These are phyloP conservation scores for Arthonia radiata DNA, from an alignment of 495 filamentous ascomycete species.

Conservation along the genomic window DNA sequence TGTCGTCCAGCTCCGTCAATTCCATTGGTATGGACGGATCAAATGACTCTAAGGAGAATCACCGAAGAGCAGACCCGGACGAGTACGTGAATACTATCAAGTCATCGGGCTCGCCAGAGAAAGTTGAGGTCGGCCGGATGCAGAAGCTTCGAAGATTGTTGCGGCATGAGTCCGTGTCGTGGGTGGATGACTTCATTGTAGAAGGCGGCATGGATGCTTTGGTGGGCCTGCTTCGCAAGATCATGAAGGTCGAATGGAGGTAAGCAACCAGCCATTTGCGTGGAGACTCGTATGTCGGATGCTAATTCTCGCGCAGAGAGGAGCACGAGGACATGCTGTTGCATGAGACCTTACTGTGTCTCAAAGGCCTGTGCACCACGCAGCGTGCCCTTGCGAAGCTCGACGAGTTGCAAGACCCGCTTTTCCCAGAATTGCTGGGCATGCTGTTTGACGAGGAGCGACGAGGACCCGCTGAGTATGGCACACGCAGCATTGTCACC, in stretches of 20 bases:
- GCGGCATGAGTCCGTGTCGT: constrained; percentile 80
- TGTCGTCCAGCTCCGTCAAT: constrained; percentile 20
- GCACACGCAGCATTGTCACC: constrained; percentile 68
- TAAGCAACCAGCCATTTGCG: constrained; percentile 27
- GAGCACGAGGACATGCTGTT: constrained; percentile 88
- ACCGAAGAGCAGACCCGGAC: constrained; percentile 25
- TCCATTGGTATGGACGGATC: not conserved
- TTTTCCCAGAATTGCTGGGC: constrained; percentile 68
- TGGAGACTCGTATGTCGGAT: not conserved
- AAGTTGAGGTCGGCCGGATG: constrained; percentile 73
- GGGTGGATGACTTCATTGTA: constrained; percentile 78
- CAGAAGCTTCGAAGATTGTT: constrained; percentile 81
- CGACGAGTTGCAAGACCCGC: constrained; percentile 44
- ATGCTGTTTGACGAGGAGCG: constrained; percentile 93
- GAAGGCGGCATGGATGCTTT: constrained; percentile 85
- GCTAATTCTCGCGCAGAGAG: constrained; percentile 29
- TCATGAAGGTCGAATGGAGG: constrained; percentile 92
- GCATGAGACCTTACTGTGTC: constrained; percentile 75
- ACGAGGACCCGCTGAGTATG: constrained; percentile 91
- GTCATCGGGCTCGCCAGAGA: constrained; percentile 51
- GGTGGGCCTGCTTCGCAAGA: constrained; percentile 60
- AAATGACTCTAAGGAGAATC: constrained; percentile 1
- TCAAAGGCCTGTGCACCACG: constrained; percentile 88
- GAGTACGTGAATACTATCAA: constrained; percentile 65
- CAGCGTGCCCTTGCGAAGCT: constrained; percentile 59